These are phyloP conservation scores for Pistacia integerrima DNA, from an alignment of 345 rosid species.

Conservation along the genomic window DNA sequence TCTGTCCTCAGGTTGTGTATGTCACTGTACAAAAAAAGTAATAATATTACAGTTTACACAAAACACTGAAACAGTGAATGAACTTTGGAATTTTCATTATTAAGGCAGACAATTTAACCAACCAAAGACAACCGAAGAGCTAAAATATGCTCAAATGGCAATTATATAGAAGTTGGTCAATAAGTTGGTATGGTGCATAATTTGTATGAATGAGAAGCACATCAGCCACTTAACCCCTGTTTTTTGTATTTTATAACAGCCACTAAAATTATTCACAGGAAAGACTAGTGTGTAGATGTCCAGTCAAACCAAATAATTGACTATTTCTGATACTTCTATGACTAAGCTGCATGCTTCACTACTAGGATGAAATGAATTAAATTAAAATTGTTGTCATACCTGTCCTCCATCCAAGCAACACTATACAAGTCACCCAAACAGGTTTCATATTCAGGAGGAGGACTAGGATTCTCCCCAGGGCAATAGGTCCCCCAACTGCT, in stretches of 20 bases:
- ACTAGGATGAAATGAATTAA: background rate
- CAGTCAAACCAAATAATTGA: background rate
- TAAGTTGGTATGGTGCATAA: background rate
- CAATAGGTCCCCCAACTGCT: conserved; percentile 99
- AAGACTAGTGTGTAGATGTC: background rate
- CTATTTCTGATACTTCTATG: too few species aligned
- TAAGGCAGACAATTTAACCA: background rate
- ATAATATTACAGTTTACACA: conserved; percentile 6
- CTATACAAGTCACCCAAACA: conserved; percentile 99
- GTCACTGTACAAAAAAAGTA: conserved; percentile 58
- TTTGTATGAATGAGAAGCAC: background rate
- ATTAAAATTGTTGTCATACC: conserved; percentile 43
- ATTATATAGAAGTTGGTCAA: background rate
- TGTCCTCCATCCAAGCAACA: conserved; percentile 98
- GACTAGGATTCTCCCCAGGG: conserved; percentile 88
- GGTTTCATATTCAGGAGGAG: conserved; percentile 90
- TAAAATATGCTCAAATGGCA: background rate
- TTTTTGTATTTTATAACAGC: background rate
- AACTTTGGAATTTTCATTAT: background rate
- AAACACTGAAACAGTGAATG: background rate
- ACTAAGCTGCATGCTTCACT: background rate
- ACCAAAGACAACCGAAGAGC: background rate
- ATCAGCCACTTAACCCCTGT: background rate
- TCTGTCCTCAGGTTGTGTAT: conserved; percentile 80
- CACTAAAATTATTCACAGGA: background rate